A percentile compares a stretch with the other conserved stretches of the same genome.
phyloP scores from a whole-genome alignment of 371 early-diverging fungal species.

The Mucor mucedo region DNA sequence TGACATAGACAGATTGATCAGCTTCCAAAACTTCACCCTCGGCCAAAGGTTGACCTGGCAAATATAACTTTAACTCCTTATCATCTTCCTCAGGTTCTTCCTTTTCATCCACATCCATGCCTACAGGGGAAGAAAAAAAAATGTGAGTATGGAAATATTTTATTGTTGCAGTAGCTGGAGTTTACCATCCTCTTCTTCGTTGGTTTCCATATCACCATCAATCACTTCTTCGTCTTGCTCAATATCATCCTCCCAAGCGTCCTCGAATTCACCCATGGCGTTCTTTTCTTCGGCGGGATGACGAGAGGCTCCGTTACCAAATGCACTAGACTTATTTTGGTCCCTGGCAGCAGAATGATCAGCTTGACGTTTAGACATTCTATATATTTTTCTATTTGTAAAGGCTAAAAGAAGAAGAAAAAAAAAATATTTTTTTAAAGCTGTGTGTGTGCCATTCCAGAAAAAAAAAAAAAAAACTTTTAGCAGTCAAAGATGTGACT shows the following conservation, averaged over 20 bases:
- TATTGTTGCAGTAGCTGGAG: neutral
- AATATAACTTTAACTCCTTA: conserved; percentile 75
- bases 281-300: conserved; percentile 55
- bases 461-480: too few species aligned
- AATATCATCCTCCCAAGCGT: conserved; percentile 93
- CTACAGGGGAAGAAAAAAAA: conserved; percentile 13
- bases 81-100: conserved; percentile 49
- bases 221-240: conserved; percentile 77
- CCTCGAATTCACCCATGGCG: conserved; percentile 96
- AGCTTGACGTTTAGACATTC: conserved; percentile 69
- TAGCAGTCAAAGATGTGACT: too few species aligned
- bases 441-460: too few species aligned
- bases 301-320: conserved; percentile 39
- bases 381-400: neutral
- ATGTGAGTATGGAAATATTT: neutral
- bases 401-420: too few species aligned
- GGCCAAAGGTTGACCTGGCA: conserved; percentile 90
- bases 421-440: too few species aligned
- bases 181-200: conserved; percentile 57
- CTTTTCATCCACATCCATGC: conserved; percentile 65
- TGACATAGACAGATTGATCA: conserved; percentile 93
- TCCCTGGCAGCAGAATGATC: conserved; percentile 57
- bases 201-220: conserved; percentile 55
- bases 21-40: conserved; percentile 92
- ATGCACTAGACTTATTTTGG: conserved; percentile 48